phyloP scores from a whole-genome alignment of 2,329 filamentous ascomycete genomes.

The Diaporthe helianthi region DNA sequence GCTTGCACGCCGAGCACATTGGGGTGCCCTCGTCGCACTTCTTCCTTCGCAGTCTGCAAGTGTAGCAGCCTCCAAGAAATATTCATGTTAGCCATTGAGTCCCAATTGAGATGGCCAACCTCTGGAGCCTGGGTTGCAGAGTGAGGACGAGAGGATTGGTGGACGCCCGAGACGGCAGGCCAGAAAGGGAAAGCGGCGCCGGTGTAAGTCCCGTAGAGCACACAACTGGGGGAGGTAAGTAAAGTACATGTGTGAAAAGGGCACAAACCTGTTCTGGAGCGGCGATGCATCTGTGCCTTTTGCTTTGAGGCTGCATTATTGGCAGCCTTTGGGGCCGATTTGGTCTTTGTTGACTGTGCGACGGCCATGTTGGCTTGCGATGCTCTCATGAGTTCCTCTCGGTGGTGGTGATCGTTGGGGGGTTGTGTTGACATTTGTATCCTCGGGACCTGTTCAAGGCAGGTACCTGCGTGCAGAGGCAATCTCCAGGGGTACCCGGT shows the following conservation, averaged over 20 bases:
- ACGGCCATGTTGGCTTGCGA: constrained; percentile 67
- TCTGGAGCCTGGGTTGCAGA: background rate
- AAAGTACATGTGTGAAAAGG: constrained; percentile 38
- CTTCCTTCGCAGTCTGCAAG: constrained; percentile 70
- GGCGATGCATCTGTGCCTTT: constrained; percentile 87
- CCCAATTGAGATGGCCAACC: constrained; percentile 27
- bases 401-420: constrained; percentile 58
- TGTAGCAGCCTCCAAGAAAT: constrained; percentile 65
- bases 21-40: constrained; percentile 73
- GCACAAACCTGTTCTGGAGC: constrained; percentile 88
- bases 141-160: constrained; percentile 37
- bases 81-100: constrained; percentile 43
- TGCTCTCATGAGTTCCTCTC: constrained; percentile 57
- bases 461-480: constrained; percentile 50
- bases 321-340: constrained; percentile 61
- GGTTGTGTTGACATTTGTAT: constrained; percentile 72
- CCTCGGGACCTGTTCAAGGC: constrained; percentile 42
- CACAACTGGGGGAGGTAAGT: background rate
- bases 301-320: constrained; percentile 64
- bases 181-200: background rate
- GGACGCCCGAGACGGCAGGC: constrained; percentile 38
- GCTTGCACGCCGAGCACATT: constrained; percentile 70
- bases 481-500: constrained; percentile 33
- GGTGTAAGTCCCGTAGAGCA: constrained; percentile 4
- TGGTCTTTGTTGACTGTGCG: constrained; percentile 65